These are phyloP conservation scores for Monotropa hypopitys DNA, from an alignment of 179 eudicot genomes.

Conservation along the genomic window DNA sequence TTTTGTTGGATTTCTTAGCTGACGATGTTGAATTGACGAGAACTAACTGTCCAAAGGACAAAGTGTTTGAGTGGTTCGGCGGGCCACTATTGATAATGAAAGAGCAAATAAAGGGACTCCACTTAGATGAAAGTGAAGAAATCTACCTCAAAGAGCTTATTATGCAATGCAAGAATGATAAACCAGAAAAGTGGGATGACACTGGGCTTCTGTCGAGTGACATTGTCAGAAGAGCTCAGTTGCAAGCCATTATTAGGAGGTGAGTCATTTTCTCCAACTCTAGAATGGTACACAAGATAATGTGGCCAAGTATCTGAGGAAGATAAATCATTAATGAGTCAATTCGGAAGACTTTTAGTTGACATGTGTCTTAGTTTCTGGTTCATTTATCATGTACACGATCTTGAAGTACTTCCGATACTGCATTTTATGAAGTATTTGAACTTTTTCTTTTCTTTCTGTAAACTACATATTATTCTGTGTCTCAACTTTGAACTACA, in stretches of 20 bases:
- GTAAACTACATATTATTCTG: no score
- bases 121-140: constrained; percentile 50
- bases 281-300: background rate
- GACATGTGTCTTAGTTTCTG: background rate
- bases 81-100: constrained; percentile 65
- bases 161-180: constrained; percentile 46
- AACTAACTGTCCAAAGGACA: constrained; percentile 52
- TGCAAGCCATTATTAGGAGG: constrained; percentile 74
- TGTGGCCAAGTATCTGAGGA: background rate
- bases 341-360: background rate
- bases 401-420: background rate
- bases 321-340: background rate
- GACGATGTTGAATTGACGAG: constrained; percentile 47
- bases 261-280: constrained; percentile 3
- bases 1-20: constrained; percentile 21
- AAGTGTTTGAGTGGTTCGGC: constrained; percentile 60
- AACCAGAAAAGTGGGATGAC: constrained; percentile 67
- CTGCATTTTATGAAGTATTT: background rate
- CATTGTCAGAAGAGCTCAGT: constrained; percentile 61
- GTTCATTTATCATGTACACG: no score
- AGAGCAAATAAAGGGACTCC: constrained; percentile 59
- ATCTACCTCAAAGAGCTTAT: constrained; percentile 40
- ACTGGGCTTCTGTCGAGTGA: constrained; percentile 53
- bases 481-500: no score
- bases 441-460: no score